Percentiles rank a stretch among this genome's conserved stretches.
Conservation (phyloP, 805 yeast genomes). For the Yarrowia sp. region DNA sequence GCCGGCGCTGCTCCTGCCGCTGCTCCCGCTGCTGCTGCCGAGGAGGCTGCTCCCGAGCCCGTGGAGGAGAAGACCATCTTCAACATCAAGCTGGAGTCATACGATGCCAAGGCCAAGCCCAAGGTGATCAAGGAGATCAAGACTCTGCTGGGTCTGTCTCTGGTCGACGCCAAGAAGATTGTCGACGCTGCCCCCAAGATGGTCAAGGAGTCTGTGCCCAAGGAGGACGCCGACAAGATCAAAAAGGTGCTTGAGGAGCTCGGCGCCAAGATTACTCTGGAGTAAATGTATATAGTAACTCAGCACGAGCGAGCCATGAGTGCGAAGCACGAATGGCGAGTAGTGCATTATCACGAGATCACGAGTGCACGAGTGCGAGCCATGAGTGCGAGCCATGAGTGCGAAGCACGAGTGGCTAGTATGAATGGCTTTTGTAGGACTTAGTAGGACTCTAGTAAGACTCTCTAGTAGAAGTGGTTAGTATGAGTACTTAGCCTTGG, state of each 20-base stretch:
- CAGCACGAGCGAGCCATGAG: neutral
- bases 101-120: constrained; percentile 93
- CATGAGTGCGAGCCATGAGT: no score
- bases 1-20: constrained; percentile 55
- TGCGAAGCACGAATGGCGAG: neutral
- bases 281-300: constrained; percentile 45
- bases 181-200: constrained; percentile 97
- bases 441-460: neutral
- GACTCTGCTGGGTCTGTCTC: constrained; percentile 80
- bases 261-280: constrained; percentile 90
- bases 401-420: no score
- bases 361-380: no score
- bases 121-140: constrained; percentile 97
- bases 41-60: constrained; percentile 72
- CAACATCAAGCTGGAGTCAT: constrained; percentile 84
- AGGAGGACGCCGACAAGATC: constrained; percentile 97
- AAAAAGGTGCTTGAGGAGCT: constrained; percentile 87
- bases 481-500: no score
- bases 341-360: no score
- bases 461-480: no score
- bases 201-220: constrained; percentile 90
- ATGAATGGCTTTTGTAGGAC: no score
- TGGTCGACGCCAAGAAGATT: constrained; percentile 96
- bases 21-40: constrained; percentile 65
- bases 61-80: constrained; percentile 92